Percentiles rank a stretch among this genome's conserved stretches.
phyloP scores from a whole-genome alignment of 257 asterid genomes.

The Solanum paucissectum region DNA sequence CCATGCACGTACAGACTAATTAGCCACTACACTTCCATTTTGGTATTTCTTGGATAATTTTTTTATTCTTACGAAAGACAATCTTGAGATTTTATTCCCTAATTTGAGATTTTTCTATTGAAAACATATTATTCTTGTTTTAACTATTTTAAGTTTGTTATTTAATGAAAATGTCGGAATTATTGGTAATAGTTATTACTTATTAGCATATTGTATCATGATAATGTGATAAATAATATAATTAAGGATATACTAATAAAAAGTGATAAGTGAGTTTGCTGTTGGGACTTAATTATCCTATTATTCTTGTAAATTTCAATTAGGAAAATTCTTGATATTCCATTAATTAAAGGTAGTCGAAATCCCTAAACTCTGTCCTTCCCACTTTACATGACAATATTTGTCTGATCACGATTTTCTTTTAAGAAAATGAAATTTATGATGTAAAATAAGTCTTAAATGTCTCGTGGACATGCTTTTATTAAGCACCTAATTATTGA shows the following conservation, averaged over 20 bases:
- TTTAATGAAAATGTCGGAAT: not conserved
- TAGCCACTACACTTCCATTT: slow-evolving; percentile 1
- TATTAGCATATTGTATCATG: not conserved
- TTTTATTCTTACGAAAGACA: not conserved
- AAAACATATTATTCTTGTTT: not conserved
- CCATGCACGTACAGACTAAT: not conserved
- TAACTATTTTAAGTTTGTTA: not conserved
- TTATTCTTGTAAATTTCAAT: not conserved
- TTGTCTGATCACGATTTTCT: not conserved
- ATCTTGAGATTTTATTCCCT: not conserved
- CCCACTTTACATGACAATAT: not conserved
- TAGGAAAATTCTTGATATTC: not conserved
- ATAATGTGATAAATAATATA: not conserved
- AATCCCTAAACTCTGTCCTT: not conserved
- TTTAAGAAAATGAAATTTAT: not conserved
- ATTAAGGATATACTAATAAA: not conserved
- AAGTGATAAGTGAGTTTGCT: not conserved
- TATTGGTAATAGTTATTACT: not conserved
- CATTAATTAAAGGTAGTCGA: not conserved
- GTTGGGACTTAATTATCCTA: not conserved
- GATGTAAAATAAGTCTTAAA: not conserved
- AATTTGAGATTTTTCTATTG: not conserved
- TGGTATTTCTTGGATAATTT: not conserved
- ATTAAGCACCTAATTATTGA: too few species aligned
- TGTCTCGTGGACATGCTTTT: too few species aligned